Evolutionary conservation across 148 eudicot genomes (phyloP), one percentile per base, ranked within the genome.

Genomic region (Camellia sinensis): DNA sequence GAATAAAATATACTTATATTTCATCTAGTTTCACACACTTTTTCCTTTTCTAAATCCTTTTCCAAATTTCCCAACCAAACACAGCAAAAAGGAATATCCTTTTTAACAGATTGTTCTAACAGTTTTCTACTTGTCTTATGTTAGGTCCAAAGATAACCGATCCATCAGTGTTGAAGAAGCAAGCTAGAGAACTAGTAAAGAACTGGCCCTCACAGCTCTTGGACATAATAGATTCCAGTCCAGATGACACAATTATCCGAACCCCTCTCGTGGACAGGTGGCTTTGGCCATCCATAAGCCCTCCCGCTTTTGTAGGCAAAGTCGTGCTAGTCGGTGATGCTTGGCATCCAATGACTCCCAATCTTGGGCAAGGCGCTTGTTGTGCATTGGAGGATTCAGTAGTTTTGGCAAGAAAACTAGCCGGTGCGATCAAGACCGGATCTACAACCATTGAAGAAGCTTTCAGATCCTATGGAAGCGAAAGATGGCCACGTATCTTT

Each of bases 261-360:
- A 85, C 89, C 12, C 92, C 97, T 2, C 81, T 97, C 0, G 87
- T 81, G 53, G 99, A 97, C 80, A 82, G 99, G 74, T 94, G 97
- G 97, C 83, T 94, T 43, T 97, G 98, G 98, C 99, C 99, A 1
- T 83, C 57, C 11, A 67, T 91, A 37, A 90, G 88, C 76, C 99
- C 99, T 54, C 82, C 98, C 0, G 91, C 92, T 43, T 83, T 88
- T 74, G 80, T 73, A 13, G 94, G 91, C 40, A 86, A 88, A n/a
- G 90, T 89, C 4, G 99, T 92, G 76, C 90, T 97, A 7, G 98
- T 86, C 29, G 99, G 99, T 4, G 99, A 97, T 73, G 99, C 99
- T 2, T 97, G 99, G 99, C 99, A 97, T 73, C 98, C 98, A 0
- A 97, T 97, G 98, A 94, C 99, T 57, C 99, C 99, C 9, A 97